These are phyloP conservation scores for Pythium oligandrum DNA, from an alignment of 352 stramenopile genomes.

Conservation along the genomic window DNA sequence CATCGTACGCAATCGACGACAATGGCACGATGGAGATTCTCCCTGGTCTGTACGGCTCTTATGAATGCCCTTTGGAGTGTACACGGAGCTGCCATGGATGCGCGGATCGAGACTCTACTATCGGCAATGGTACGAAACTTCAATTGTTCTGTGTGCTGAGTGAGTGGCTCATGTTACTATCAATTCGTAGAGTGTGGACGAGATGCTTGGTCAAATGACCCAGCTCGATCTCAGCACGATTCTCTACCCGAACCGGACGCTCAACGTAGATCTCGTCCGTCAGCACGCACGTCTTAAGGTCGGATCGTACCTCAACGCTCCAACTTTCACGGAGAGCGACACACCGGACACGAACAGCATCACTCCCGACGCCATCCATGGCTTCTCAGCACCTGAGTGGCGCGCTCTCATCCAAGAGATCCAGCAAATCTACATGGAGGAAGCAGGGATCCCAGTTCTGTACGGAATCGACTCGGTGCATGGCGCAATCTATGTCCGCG, in stretches of 20 bases:
- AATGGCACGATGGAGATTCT: no score
- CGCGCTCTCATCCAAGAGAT: slow-evolving; percentile 65
- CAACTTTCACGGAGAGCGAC: slow-evolving; percentile 26
- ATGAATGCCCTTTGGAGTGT: no score
- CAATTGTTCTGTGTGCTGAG: no score
- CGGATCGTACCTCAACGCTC: slow-evolving; percentile 88
- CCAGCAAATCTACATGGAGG: slow-evolving; percentile 64
- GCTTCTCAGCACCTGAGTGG: slow-evolving; percentile 68
- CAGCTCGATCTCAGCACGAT: slow-evolving; percentile 88
- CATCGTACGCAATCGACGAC: no score
- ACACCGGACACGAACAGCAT: slow-evolving; percentile 11
- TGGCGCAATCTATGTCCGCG: slow-evolving; percentile 83
- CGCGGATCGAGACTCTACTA: no score
- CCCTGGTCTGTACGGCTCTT: no score
- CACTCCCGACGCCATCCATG: slow-evolving; percentile 21
- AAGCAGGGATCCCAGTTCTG: slow-evolving; percentile 61
- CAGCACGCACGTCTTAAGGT: slow-evolving; percentile 75
- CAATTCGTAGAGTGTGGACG: not conserved
- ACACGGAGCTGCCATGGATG: no score
- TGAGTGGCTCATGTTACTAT: no score
- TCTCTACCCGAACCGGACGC: slow-evolving; percentile 49
- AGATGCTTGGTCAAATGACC: slow-evolving; percentile 88
- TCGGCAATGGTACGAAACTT: no score
- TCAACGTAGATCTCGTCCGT: slow-evolving; percentile 59
- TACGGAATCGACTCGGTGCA: slow-evolving; percentile 91